Percentiles rank a stretch among this genome's conserved stretches.
Evolutionary conservation across 495 filamentous ascomycete species (phyloP).

Genomic region (Penicillium tannophilum): DNA sequence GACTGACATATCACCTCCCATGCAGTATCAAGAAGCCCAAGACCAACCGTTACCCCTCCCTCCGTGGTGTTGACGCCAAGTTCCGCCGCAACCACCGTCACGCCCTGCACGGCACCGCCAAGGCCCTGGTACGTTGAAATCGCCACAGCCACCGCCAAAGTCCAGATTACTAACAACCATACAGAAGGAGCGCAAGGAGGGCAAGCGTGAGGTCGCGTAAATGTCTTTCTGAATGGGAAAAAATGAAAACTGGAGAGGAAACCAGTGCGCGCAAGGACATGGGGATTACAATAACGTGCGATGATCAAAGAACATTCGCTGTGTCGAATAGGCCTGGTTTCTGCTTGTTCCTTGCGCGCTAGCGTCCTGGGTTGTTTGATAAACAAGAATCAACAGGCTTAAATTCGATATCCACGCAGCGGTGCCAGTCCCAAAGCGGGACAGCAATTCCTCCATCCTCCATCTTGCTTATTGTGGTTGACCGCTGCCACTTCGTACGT

Average conservation of each 20-base stretch:
- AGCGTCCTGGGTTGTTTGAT: slow-evolving; percentile 32
- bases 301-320: slow-evolving; percentile 37
- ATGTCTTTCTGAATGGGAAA: slow-evolving; percentile 29
- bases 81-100: slow-evolving; percentile 99
- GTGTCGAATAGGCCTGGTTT: slow-evolving; percentile 37
- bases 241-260: slow-evolving; percentile 30
- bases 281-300: slow-evolving; percentile 41
- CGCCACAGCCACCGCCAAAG: slow-evolving; percentile 4
- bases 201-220: slow-evolving; percentile 91
- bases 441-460: slow-evolving; percentile 13
- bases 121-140: slow-evolving; percentile 80
- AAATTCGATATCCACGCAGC: slow-evolving; percentile 35
- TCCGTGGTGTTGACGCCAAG: slow-evolving; percentile 99
- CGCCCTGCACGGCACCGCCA: slow-evolving; percentile 97
- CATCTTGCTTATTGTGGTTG: slow-evolving; percentile 5
- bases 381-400: slow-evolving; percentile 39
- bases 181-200: slow-evolving; percentile 97
- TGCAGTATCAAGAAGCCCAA: slow-evolving; percentile 99
- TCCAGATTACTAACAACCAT: slow-evolving; percentile 41
- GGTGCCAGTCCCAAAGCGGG: slow-evolving; percentile 24
- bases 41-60: slow-evolving; percentile 96
- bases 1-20: slow-evolving; percentile 35
- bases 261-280: slow-evolving; percentile 43
- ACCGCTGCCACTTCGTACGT: background rate
- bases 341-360: slow-evolving; percentile 35